Evolutionary conservation across 208 protist genomes (phyloP), one percentile per base, ranked within the genome.

Genomic region (Crithidia bombi): DNA sequence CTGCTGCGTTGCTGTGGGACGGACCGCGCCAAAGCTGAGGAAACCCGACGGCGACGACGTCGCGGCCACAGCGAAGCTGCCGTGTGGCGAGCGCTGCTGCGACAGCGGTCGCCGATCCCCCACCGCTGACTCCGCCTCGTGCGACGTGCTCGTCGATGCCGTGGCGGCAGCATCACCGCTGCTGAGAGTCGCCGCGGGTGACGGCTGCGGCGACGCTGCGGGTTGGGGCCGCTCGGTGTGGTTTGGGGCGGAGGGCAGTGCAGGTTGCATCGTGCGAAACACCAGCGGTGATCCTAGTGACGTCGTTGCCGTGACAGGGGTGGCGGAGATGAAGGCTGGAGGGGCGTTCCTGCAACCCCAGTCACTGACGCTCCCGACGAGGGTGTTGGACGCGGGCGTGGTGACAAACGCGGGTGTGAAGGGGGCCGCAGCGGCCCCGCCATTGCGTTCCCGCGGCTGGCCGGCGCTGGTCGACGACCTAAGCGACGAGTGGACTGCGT

Each of bases 261-360:
- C 43, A 3, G 43, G 28, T 30, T 50, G 46, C 28, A 66, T 56
- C 15, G 61, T 23, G 0, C 46, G 61, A 56, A 66, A 66, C 12
- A 66, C 61, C 17, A 66, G 47, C 46, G 61, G 61, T 2, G 61
- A 56, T 0, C 21, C 44, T 7, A 21, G 44, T 3, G 33, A 36
- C 15, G 36, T 0, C 10, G 33, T 36, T 2, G 28, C 25, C 14
- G 33, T 35, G 23, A 19, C 25, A 39, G 44, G 11, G 32, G 15
- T 9, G 2, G 33, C 17, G 6, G 23, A 0, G 3, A 15, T 49
- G 36, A 17, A 12, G 10, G 36, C 4, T 21, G 30, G 21, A 9
- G n/a, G 43, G 3, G 15, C 41, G 15, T 51, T 28, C 4, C 57
- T 49, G 2, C 23, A 36, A 36, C 26, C 12, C 11, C 50, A 38